phyloP scores from a whole-genome alignment of 306 rosid species.

The Castanea sativa region DNA sequence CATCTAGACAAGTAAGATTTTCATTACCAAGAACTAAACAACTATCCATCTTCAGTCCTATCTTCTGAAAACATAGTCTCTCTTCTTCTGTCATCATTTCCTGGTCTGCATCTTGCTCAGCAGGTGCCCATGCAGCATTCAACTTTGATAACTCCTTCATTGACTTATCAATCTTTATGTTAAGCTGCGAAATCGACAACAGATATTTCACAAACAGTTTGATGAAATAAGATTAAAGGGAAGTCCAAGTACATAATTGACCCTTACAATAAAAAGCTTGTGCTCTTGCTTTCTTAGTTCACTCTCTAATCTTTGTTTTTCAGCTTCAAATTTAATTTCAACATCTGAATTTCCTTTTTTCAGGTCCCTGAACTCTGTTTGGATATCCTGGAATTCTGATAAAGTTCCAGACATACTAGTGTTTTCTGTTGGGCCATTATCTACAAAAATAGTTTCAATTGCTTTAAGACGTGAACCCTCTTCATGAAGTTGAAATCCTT shows the following conservation, averaged over 20 bases:
- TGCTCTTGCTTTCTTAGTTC: conserved; percentile 54
- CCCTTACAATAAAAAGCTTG: conserved; percentile 62
- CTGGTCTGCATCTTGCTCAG: conserved; percentile 53
- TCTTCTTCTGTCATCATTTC: conserved; percentile 80
- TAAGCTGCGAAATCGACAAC: conserved; percentile 49
- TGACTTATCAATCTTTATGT: conserved; percentile 62
- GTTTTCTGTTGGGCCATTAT: conserved; percentile 36
- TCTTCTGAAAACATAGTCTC: conserved; percentile 61
- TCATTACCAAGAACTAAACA: conserved; percentile 62
- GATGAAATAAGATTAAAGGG: conserved; percentile 13
- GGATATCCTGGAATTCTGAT: conserved; percentile 58
- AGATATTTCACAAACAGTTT: not conserved
- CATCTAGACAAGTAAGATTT: conserved; percentile 10
- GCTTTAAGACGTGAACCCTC: conserved; percentile 63
- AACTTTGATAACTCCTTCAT: conserved; percentile 50
- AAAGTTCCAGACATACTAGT: conserved; percentile 60
- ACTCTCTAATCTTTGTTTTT: conserved; percentile 48
- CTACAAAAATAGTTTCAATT: conserved; percentile 35
- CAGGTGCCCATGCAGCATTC: conserved; percentile 53
- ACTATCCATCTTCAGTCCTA: conserved; percentile 65
- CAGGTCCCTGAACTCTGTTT: conserved; percentile 28
- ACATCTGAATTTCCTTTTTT: conserved; percentile 21
- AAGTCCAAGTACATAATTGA: conserved; percentile 12
- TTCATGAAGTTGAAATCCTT: conserved; percentile 52
- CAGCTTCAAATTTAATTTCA: conserved; percentile 57